phyloP scores from a whole-genome alignment of 1,139 yeast genomes.

The Saccharomyces hybrid region DNA sequence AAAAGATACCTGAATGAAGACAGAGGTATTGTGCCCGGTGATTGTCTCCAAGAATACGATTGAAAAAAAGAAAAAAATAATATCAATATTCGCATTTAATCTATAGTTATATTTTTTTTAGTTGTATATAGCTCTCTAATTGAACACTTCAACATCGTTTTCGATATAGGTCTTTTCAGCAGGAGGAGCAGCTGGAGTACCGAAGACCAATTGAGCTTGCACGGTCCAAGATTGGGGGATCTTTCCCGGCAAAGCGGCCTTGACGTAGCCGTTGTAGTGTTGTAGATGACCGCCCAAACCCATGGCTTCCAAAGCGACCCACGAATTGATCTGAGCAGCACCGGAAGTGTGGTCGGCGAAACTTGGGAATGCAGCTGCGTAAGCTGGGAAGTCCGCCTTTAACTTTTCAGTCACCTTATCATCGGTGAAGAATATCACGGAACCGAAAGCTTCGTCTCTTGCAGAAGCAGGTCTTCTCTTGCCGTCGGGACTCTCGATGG shows the following conservation, averaged over 20 bases:
- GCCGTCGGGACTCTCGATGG: slow-evolving; percentile 32
- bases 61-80: neutral
- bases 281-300: slow-evolving; percentile 43
- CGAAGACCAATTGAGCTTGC: slow-evolving; percentile 42
- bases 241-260: slow-evolving; percentile 34
- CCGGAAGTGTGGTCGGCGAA: slow-evolving; percentile 42
- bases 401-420: slow-evolving; percentile 32
- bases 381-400: slow-evolving; percentile 37
- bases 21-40: slow-evolving; percentile 36
- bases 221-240: slow-evolving; percentile 38
- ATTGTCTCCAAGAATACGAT: slow-evolving; percentile 23
- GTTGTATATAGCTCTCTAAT: slow-evolving; percentile 2
- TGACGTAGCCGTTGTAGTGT: slow-evolving; percentile 40
- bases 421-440: slow-evolving; percentile 42
- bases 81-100: neutral
- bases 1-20: slow-evolving; percentile 30
- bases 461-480: slow-evolving; percentile 37
- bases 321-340: slow-evolving; percentile 39
- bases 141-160: slow-evolving; percentile 33
- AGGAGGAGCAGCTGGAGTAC: slow-evolving; percentile 34
- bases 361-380: slow-evolving; percentile 38
- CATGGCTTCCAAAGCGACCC: slow-evolving; percentile 39
- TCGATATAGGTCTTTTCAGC: slow-evolving; percentile 34
- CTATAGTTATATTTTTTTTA: neutral
- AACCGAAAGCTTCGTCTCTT: slow-evolving; percentile 40